Base-by-base conservation (phyloP, 2,329 filamentous ascomycete genomes). In the Lachnellula cervina region DNA sequence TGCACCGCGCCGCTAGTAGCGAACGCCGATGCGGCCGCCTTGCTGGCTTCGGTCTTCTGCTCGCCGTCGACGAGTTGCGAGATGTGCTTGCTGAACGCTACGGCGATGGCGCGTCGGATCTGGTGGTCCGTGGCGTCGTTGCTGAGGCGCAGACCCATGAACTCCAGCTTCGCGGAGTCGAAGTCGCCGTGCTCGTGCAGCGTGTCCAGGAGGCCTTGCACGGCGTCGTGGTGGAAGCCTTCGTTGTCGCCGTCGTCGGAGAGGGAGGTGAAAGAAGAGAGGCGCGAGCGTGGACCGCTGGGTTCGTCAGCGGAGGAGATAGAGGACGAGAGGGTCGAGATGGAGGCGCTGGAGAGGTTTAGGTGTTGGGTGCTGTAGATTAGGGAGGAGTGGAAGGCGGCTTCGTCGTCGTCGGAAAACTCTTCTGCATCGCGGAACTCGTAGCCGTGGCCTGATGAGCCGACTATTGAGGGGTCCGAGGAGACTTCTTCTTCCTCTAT, bases 131-230 rank as follows among this genome's bases (percentile, higher is more conserved):
- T 92, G 2, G 94, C 94, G 67, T 97, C 90, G 66, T 89, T 90
- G 53, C 87, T 88, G 71, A 99, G 89, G 11, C 93, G 87, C n/a
- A 97, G 79, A 47, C 90, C 89, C 77, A 92, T 96, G 60, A 99
- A 88, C 70, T 99, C 94, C 35, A 97, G 82, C 70, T 93, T 90
- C 49, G 83, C 82, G 2, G 78, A 79, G 66, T 96, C 92, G 61
- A 96, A 94, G 69, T 95, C 89, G 11, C 84, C 82, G 14, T 83
- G 81, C 21, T 86, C 87, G 51, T 88, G 86, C 43, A 97, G 79
- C 23, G 90, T 89, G 66, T 97, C 92, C 59, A 92, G 80, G n/a
- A 97, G 81, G 58, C 90, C 93, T 61, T 86, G 80, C 3, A 93
- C 89, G 25, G 93, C 93, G 67, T 97, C 93, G 59, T 87, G 80